Evolutionary conservation across 768 basidiomycete species (phyloP), one percentile per base, ranked within the genome.

Genomic region (Porpolomopsis calyptriformis): DNA sequence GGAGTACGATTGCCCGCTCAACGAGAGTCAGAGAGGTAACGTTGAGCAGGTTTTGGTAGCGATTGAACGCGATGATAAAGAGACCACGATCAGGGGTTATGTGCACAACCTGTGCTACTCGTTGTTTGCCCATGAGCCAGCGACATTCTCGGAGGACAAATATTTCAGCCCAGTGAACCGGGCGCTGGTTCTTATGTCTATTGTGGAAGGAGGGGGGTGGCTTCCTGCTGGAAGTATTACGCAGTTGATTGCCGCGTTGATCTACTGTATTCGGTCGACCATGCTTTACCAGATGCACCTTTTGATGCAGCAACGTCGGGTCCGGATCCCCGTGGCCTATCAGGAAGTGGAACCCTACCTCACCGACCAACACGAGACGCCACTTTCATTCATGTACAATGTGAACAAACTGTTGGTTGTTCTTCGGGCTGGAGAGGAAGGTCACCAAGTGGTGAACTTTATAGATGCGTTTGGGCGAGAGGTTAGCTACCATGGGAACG

Each of bases 201-300:
- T 43, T 4, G 6, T 6, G 6, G 26, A 27, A 11, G 25, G 19
- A 11, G 42, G 42, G 5, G 26, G 14, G 5, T 43, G 24, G 24
- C 26, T 26, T 12, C 14, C 23, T 10, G 42, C 26, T 18, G 23
- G 24, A 4, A 11, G 4, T n/a, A 26, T 43, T 12, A 43, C 42
- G 19, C 42, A 43, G 19, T 6, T 31, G 24, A 43, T 43, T 12
- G 42, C 42, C 7, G 42, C 42, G 6, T 9, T 31, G 9, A 29
- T 31, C n/a, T 43, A 43, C 27, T 43, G 26, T 11, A 33, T 43
- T 18, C 42, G 42, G 12, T 27, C 42, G 42, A 43, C 26, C 14
- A 43, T 43, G 42, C 19, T 43, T 11, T 43, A 29, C 24, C 42
- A 43, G 23, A 43, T 43, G 42, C 25, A 43, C 20, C 8, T 29